A percentile compares a stretch with the other conserved stretches of the same genome.
Evolutionary conservation across 768 basidiomycete genomes (phyloP).

Genomic region (Psilocybe tampanensis): DNA sequence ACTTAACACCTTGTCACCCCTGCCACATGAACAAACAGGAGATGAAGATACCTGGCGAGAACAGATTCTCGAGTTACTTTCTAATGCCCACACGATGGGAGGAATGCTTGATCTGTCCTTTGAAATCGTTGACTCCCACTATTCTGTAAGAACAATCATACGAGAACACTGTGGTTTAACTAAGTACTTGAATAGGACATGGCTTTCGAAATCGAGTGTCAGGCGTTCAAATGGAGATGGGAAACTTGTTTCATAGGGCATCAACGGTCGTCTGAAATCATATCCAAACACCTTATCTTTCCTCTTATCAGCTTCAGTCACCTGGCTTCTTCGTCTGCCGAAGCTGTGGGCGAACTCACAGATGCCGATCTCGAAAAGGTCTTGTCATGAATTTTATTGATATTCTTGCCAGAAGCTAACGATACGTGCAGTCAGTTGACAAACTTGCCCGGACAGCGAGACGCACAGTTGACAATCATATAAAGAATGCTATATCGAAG

Average conservation of each 20-base stretch:
- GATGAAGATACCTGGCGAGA: constrained; percentile 69
- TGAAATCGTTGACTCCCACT: constrained; percentile 58
- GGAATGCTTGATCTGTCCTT: constrained; percentile 59
- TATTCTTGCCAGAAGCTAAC: not conserved
- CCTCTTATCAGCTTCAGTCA: constrained; percentile 75
- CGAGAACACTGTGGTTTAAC: not conserved
- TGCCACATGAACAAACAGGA: constrained; percentile 28
- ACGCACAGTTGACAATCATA: constrained; percentile 67
- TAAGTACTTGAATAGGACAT: constrained; percentile 56
- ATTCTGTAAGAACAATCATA: constrained; percentile 34
- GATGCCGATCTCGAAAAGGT: constrained; percentile 72
- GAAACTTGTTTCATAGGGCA: constrained; percentile 68
- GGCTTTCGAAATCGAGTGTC: constrained; percentile 60
- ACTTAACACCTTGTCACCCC: constrained; percentile 47
- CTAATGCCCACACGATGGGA: constrained; percentile 64
- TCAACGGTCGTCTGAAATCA: constrained; percentile 66
- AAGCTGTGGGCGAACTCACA: constrained; percentile 56
- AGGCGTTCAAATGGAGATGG: constrained; percentile 78
- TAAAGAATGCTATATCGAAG: constrained; percentile 70
- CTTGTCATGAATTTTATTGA: not conserved
- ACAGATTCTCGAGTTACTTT: constrained; percentile 53
- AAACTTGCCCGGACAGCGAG: constrained; percentile 71
- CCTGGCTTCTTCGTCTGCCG: constrained; percentile 64
- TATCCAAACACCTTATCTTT: constrained; percentile 78
- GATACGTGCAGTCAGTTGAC: constrained; percentile 57